Base-by-base conservation (phyloP, 352 stramenopile species). In the Phytophthora fragariae region DNA sequence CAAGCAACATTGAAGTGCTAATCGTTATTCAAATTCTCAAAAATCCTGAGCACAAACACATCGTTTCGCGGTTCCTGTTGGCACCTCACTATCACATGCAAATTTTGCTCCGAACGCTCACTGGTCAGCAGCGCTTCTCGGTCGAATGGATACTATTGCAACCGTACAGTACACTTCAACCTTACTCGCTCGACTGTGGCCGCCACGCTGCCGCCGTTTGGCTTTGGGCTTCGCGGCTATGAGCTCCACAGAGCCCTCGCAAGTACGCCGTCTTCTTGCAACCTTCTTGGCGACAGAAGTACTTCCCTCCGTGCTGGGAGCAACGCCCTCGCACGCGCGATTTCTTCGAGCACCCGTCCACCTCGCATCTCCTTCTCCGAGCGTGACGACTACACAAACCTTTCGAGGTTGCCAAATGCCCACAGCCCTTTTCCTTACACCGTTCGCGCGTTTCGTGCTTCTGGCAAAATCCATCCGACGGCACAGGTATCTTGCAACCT, bases 1-100 rank as follows among this genome's bases (percentile, higher is more conserved):
- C 58, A 62, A 46, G 54, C 39, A 62, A 61, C 53, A 39, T 72
- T 72, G 57, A 67, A 62, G 57, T 41, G 57, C 47, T 61, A 61
- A 66, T 72, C 65, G 58, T 57, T 60, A 29, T 33, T 56, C 49
- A 19, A 29, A 33, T 71, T 15, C 17, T 56, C 17, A 62, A 69
- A 63, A 63, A 69, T 57, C 61, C 65, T 72, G 57, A 72, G 65
- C 27, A 35, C 57, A 44, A 67, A 56, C 65, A 67, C 65, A 72
- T 72, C 64, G 64, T 49, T 21, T 50, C n/a, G 15, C 47, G n/a
- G 15, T 65, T 71, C 46, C 17, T 55, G 54, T 35, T 33, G 35
- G 35, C 35, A 41, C 49, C 33, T 72, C 31, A 53, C 37, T 57
- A 72, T 60, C 65, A 57, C 49, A 24, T 19, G 19, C 49, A 72